phyloP scores from a whole-genome alignment of 1,284 basidiomycete genomes.

The Trametes sp. region DNA sequence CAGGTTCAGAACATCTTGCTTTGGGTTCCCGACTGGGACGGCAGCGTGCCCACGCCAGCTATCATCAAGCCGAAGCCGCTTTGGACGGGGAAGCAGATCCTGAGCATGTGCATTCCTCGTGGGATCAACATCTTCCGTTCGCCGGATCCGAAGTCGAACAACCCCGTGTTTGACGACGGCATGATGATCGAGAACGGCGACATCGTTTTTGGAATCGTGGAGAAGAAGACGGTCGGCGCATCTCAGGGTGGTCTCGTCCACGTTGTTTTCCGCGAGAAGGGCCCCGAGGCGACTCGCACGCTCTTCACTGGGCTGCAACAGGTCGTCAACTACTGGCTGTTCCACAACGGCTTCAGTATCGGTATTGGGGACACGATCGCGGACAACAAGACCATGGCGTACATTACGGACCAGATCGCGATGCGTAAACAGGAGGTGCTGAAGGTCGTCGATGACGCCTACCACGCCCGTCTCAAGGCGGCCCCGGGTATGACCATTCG shows the following conservation, averaged over 20 bases:
- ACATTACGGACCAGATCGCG: constrained; percentile 86
- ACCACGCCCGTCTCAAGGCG: constrained; percentile 85
- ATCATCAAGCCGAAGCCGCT: constrained; percentile 97
- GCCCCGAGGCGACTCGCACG: constrained; percentile 90
- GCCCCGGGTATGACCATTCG: constrained; percentile 98
- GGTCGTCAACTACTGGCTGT: constrained; percentile 98
- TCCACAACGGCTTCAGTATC: constrained; percentile 99
- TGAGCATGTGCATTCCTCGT: constrained; percentile 92
- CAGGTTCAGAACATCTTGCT: constrained; percentile 97
- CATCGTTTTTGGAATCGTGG: constrained; percentile 93
- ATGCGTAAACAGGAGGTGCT: constrained; percentile 83
- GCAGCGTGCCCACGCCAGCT: constrained; percentile 89
- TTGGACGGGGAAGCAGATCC: constrained; percentile 98
- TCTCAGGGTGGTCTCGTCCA: constrained; percentile 95
- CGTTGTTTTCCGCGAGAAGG: constrained; percentile 97
- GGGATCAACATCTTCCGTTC: constrained; percentile 94
- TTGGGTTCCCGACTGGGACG: constrained; percentile 99
- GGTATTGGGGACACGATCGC: constrained; percentile 99
- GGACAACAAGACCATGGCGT: constrained; percentile 87
- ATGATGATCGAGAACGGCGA: constrained; percentile 98
- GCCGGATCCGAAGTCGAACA: constrained; percentile 81
- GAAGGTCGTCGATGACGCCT: constrained; percentile 79
- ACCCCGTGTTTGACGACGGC: constrained; percentile 91
- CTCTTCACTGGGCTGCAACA: constrained; percentile 95
- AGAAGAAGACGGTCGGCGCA: constrained; percentile 98